phyloP scores from a whole-genome alignment of 2,329 filamentous ascomycete species.

The Nothophoma quercina region DNA sequence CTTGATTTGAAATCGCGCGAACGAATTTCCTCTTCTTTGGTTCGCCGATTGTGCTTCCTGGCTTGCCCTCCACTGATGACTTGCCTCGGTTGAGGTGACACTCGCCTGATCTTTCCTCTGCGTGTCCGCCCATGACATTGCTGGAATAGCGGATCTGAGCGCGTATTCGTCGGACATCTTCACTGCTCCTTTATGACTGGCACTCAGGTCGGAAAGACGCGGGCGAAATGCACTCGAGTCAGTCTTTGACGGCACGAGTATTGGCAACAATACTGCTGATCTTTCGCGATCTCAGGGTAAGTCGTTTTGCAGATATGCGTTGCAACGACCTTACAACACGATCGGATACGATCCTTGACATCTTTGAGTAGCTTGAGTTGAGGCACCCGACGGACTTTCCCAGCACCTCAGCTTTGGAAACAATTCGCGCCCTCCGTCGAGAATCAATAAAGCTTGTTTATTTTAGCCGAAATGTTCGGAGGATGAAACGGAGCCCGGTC shows the following conservation, averaged over 20 bases:
- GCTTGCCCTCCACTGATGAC: constrained; percentile 20
- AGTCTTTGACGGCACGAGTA: background rate
- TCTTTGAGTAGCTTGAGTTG: constrained; percentile 5
- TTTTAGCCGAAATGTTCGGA: constrained; percentile 27
- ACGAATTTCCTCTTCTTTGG: constrained; percentile 13
- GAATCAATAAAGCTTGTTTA: constrained; percentile 43
- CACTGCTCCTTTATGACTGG: constrained; percentile 15
- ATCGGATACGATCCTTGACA: constrained; percentile 17
- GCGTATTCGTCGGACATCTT: constrained; percentile 15
- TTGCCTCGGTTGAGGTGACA: constrained; percentile 21
- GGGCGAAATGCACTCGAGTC: constrained; percentile 9
- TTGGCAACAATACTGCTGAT: background rate
- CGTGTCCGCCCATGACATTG: constrained; percentile 14
- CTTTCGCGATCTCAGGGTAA: background rate
- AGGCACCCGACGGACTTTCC: constrained; percentile 20
- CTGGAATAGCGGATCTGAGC: constrained; percentile 20
- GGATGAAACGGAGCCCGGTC: constrained; percentile 28
- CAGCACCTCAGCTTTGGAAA: constrained; percentile 26
- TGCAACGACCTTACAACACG: constrained; percentile 6
- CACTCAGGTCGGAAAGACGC: constrained; percentile 5
- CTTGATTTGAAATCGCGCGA: constrained; percentile 28
- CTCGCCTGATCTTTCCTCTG: constrained; percentile 25
- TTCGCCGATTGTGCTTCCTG: constrained; percentile 19
- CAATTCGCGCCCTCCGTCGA: constrained; percentile 19
- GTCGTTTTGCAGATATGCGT: constrained; percentile 3